Percentiles rank a stretch among this genome's conserved stretches.
Conservation (phyloP, 2,329 filamentous ascomycete species). For the Colletotrichum costaricense region DNA sequence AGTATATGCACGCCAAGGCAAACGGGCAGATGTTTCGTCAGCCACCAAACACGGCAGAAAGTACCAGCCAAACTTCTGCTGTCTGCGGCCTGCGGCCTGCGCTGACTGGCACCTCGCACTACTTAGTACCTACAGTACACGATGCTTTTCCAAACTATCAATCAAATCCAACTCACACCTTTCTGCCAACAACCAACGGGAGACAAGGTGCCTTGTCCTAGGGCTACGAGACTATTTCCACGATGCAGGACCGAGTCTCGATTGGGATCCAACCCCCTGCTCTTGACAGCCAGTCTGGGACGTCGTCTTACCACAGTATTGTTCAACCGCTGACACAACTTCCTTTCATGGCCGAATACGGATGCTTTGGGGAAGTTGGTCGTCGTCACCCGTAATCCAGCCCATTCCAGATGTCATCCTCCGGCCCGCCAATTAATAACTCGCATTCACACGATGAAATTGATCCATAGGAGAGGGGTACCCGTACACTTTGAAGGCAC, state of each 20-base stretch:
- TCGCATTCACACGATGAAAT: not conserved
- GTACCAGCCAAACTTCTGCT: conserved; percentile 1
- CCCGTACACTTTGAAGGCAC: not conserved
- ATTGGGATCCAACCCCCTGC: conserved; percentile 30
- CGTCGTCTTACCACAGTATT: not conserved
- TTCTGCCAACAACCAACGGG: not conserved
- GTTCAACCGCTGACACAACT: not conserved
- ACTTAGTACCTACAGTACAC: not conserved
- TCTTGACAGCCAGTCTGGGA: conserved; percentile 12
- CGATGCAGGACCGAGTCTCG: conserved; percentile 30
- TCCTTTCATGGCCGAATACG: not conserved
- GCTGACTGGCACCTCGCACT: not conserved
- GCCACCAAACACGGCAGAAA: conserved; percentile 23
- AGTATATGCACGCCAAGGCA: conserved; percentile 17
- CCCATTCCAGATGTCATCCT: not conserved
- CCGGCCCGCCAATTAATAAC: not conserved
- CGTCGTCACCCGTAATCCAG: not conserved
- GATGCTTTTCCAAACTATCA: not conserved
- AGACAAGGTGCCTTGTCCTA: conserved; percentile 32
- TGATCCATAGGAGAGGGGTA: not conserved
- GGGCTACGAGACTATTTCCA: conserved; percentile 28
- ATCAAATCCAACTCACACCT: not conserved
- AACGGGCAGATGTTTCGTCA: conserved; percentile 23
- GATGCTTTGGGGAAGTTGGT: conserved; percentile 5
- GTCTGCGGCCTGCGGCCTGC: not conserved